Evolutionary conservation across 2,329 filamentous ascomycete species (phyloP).

Genomic region (Phyllosticta paracitricarpa): DNA sequence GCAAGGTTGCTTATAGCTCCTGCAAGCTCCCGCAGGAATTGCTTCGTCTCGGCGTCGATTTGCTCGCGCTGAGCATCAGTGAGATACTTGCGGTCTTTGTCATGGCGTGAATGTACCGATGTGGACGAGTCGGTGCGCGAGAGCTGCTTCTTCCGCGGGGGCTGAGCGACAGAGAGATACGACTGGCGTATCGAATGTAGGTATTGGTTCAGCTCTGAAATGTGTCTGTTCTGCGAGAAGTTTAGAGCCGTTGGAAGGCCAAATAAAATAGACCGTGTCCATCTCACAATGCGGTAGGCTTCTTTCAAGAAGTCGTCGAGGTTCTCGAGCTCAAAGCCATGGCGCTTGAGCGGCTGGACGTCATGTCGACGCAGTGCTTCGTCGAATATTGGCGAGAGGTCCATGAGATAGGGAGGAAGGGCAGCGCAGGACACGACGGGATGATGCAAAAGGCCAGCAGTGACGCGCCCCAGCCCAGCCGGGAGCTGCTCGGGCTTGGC

Average conservation of each 20-base stretch:
- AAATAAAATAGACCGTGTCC: conserved; percentile 17
- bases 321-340: conserved; percentile 29
- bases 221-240: conserved; percentile 63
- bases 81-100: conserved; percentile 47
- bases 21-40: conserved; percentile 76
- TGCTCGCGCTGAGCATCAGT: conserved; percentile 76
- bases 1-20: conserved; percentile 68
- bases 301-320: conserved; percentile 88
- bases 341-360: conserved; percentile 40
- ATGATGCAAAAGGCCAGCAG: background rate
- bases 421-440: background rate
- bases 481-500: background rate
- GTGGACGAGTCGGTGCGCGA: conserved; percentile 24
- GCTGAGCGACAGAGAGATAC: conserved; percentile 74
- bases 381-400: conserved; percentile 62
- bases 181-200: conserved; percentile 76
- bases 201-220: conserved; percentile 67
- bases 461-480: background rate
- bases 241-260: conserved; percentile 16
- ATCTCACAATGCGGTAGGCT: conserved; percentile 79
- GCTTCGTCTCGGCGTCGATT: conserved; percentile 79
- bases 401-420: conserved; percentile 22
- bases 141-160: conserved; percentile 44
- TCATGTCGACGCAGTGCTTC: conserved; percentile 53
- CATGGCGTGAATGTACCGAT: conserved; percentile 22